phyloP scores from a whole-genome alignment of 441 rosid species.

The Isatis lusitanica region DNA sequence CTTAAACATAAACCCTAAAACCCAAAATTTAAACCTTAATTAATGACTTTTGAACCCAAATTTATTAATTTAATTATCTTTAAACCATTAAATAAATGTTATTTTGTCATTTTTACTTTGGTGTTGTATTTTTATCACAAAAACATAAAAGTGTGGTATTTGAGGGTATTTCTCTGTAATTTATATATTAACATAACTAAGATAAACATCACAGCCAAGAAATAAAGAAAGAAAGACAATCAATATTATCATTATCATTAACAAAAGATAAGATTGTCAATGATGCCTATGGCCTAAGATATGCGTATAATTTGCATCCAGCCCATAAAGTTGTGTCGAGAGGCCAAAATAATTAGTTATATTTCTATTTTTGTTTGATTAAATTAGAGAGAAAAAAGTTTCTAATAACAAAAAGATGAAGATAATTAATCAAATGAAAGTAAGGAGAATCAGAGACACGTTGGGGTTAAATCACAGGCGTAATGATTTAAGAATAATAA shows the following conservation, averaged over 20 bases:
- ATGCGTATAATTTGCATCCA: slow-evolving; percentile 30
- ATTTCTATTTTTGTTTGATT: slow-evolving; percentile 17
- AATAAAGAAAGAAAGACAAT: background rate
- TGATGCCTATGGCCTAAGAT: slow-evolving; percentile 13
- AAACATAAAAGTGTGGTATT: too few relatives aligned
- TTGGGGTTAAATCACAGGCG: slow-evolving; percentile 32
- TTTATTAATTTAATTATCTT: too few relatives aligned
- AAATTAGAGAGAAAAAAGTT: slow-evolving; percentile 7
- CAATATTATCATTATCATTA: background rate
- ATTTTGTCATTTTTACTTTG: too few relatives aligned
- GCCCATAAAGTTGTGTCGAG: slow-evolving; percentile 39
- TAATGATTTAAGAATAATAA: slow-evolving; percentile 42
- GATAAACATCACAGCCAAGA: background rate
- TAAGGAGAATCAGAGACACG: slow-evolving; percentile 13
- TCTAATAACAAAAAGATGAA: slow-evolving; percentile 12
- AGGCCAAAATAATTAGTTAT: background rate
- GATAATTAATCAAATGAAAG: slow-evolving; percentile 20
- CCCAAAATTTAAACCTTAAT: too few relatives aligned
- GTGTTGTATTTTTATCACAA: too few relatives aligned
- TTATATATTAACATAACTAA: background rate
- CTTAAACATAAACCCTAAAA: too few relatives aligned
- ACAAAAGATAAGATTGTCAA: slow-evolving; percentile 10
- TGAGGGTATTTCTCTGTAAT: too few relatives aligned
- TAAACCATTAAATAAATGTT: too few relatives aligned
- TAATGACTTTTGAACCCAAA: too few relatives aligned